Percentiles rank a stretch among this genome's conserved stretches.
Conservation (phyloP, 495 filamentous ascomycete species). For the Xylaria nigripes region DNA sequence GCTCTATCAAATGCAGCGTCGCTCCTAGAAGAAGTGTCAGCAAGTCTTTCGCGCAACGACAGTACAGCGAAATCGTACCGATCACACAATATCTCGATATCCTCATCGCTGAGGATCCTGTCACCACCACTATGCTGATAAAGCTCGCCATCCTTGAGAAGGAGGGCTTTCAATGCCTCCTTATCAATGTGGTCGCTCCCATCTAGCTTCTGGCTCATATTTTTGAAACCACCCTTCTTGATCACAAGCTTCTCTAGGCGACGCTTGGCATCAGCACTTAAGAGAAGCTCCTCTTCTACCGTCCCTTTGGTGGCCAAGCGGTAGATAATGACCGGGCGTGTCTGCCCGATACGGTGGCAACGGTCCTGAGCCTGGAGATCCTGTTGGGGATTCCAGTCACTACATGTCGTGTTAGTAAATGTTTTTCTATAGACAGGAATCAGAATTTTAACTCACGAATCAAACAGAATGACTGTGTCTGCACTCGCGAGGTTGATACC, state of each 20-base stretch:
- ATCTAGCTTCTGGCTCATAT: conserved; percentile 52
- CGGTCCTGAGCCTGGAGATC: conserved; percentile 95
- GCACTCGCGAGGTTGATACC: conserved; percentile 97
- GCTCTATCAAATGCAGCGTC: conserved; percentile 77
- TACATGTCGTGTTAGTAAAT: conserved; percentile 16
- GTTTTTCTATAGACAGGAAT: neutral
- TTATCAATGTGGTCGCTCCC: conserved; percentile 43
- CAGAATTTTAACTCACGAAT: conserved; percentile 38
- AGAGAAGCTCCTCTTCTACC: conserved; percentile 80
- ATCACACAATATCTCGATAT: conserved; percentile 74
- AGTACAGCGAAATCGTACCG: conserved; percentile 11
- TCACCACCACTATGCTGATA: conserved; percentile 48
- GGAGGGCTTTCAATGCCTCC: conserved; percentile 50
- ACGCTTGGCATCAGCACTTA: conserved; percentile 88
- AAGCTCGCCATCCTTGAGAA: conserved; percentile 58
- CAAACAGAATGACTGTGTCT: conserved; percentile 93
- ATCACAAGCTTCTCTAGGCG: conserved; percentile 91
- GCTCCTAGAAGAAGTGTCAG: conserved; percentile 42
- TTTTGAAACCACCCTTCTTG: conserved; percentile 72
- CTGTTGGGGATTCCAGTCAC: conserved; percentile 97
- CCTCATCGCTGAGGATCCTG: conserved; percentile 63
- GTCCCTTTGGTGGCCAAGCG: conserved; percentile 89
- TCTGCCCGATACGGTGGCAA: conserved; percentile 91
- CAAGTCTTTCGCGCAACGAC: neutral
- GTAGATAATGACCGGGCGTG: conserved; percentile 85